Evolutionary conservation across 2,329 filamentous ascomycete genomes (phyloP), one percentile per base, ranked within the genome.

Genomic region (Colletotrichum sp.): DNA sequence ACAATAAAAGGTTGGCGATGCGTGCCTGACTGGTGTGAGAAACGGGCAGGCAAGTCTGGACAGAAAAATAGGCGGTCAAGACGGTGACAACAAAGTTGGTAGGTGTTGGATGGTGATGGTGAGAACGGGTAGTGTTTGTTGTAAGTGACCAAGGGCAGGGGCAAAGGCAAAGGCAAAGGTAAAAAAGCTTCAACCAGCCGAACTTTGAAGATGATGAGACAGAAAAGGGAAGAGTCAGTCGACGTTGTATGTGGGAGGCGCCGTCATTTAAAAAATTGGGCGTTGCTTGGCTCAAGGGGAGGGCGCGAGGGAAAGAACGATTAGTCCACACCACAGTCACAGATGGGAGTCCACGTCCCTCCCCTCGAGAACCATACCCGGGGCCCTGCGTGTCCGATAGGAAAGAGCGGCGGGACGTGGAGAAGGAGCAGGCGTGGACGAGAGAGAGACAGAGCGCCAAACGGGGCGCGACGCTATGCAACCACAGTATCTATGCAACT

Each of bases 351-450:
- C 59, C 59, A 52, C 8, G 26, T 32, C 59, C 70, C 64, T 36
- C 59, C 63, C 44, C 70, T 65, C 64, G 55, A 49, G 70, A 73
- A 55, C 24, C 59, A 60, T 71, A 21, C 49, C 67, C 67, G 64
- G 63, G 73, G 55, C 57, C 39, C 57, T 57, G 60, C 44, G 65
- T 63, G 75, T 24, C 71, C 71, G 71, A 69, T 55, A 69, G 71
- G 74, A 74, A 76, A 66, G 59, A 72, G 72, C 74, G 44, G 71
- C 75, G 65, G 63, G 39, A 68, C 62, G 69, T 72, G 69, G 69
- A 68, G 63, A 64, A 59, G 36, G 26, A 68, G 63, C 72, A 69
- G 49, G 73, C 72, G 52, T 57, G 52, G 55, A 59, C 24, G 13
- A 18, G 55, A 76, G 39, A 28, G 55, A 76, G 30, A 13, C 18